These are phyloP conservation scores for Blastobotrys raffinosifermentans DNA, from an alignment of 1,139 yeast genomes.

Conservation along the genomic window DNA sequence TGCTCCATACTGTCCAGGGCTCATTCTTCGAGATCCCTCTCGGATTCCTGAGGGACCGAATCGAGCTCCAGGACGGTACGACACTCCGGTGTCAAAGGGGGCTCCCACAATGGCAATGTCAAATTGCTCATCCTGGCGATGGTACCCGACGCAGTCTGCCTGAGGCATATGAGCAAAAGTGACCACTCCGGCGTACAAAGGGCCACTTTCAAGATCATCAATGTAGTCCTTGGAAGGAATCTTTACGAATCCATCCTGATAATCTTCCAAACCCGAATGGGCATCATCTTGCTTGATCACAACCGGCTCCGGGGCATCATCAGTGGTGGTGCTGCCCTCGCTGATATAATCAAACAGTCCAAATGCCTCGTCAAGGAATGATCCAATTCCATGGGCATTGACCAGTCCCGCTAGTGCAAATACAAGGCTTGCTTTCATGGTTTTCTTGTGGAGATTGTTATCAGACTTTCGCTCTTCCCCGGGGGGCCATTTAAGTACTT, in stretches of 20 bases:
- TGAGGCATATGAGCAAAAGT: conserved; percentile 71
- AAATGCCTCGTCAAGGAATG: conserved; percentile 2
- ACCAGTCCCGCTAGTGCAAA: too few relatives aligned
- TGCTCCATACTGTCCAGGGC: conserved; percentile 31
- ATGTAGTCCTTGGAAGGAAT: conserved; percentile 11
- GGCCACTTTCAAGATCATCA: conserved; percentile 11
- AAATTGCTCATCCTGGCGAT: conserved; percentile 33
- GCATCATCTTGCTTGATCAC: too few relatives aligned
- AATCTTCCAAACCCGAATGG: background rate
- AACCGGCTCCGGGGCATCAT: too few relatives aligned
- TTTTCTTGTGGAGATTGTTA: too few relatives aligned
- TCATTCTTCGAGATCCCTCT: conserved; percentile 56
- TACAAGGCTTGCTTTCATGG: too few relatives aligned
- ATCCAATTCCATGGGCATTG: too few relatives aligned
- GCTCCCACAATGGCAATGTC: conserved; percentile 72
- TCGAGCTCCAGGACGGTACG: conserved; percentile 70
- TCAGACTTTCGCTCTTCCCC: too few relatives aligned
- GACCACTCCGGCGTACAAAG: conserved; percentile 15
- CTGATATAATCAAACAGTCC: conserved; percentile 1
- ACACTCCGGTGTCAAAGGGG: conserved; percentile 72
- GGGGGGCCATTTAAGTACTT: too few relatives aligned
- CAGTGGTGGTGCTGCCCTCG: background rate
- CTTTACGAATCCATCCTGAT: conserved; percentile 4
- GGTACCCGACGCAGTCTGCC: conserved; percentile 44
- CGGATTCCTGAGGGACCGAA: conserved; percentile 77